These are phyloP conservation scores for Geotrichum armillariae DNA, from an alignment of 1,139 yeast species.

Conservation along the genomic window DNA sequence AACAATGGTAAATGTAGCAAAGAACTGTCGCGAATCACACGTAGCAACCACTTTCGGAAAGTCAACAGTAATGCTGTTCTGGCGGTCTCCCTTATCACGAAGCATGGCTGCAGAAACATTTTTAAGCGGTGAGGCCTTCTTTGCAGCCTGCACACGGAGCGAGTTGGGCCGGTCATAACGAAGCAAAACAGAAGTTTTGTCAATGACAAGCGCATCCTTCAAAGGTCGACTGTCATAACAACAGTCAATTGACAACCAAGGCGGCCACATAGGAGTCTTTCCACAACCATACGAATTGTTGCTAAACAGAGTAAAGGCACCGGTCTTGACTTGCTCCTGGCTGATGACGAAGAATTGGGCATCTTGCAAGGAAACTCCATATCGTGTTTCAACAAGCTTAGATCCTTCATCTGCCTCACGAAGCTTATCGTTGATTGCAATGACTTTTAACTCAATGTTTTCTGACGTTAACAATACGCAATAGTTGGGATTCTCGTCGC, in stretches of 20 bases:
- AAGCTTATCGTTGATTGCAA: conserved; percentile 53
- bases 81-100: conserved; percentile 38
- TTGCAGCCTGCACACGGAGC: conserved; percentile 45
- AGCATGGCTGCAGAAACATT: conserved; percentile 28
- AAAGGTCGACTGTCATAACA: conserved; percentile 67
- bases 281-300: conserved; percentile 43
- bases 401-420: conserved; percentile 52
- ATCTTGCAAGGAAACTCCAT: conserved; percentile 65
- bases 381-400: conserved; percentile 64
- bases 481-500: conserved; percentile 61
- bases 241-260: conserved; percentile 72
- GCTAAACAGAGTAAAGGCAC: conserved; percentile 46
- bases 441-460: conserved; percentile 65
- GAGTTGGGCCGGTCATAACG: conserved; percentile 67
- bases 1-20: conserved; percentile 61
- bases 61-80: conserved; percentile 54
- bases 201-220: conserved; percentile 57
- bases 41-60: conserved; percentile 68
- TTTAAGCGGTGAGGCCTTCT: conserved; percentile 18
- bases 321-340: conserved; percentile 46
- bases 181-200: conserved; percentile 61
- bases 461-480: conserved; percentile 72
- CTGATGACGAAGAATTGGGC: conserved; percentile 71
- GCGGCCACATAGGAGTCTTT: conserved; percentile 63
- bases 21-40: conserved; percentile 75